Evolutionary conservation across 495 filamentous ascomycete species (phyloP).

Genomic region (Lasiosphaeria miniovina): DNA sequence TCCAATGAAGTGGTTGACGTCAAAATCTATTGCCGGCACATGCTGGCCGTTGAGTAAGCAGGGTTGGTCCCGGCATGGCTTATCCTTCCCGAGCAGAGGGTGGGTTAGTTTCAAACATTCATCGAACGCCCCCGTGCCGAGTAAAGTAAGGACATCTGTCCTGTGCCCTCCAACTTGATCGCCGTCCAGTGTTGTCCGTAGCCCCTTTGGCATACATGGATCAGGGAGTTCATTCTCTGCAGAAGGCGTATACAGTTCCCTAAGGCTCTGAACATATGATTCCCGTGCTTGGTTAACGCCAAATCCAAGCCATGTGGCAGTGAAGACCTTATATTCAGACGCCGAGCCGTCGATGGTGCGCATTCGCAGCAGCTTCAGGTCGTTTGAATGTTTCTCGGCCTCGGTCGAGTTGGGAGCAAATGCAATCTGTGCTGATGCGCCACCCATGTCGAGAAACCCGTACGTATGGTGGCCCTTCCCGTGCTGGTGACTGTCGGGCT

Average conservation of each 20-base stretch:
- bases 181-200: slow-evolving; percentile 66
- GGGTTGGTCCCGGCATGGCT: slow-evolving; percentile 75
- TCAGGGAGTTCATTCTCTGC: slow-evolving; percentile 71
- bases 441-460: slow-evolving; percentile 97
- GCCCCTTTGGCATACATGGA: slow-evolving; percentile 80
- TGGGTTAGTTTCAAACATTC: slow-evolving; percentile 80
- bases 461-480: slow-evolving; percentile 94
- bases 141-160: slow-evolving; percentile 42
- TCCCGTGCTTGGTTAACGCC: slow-evolving; percentile 87
- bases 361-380: slow-evolving; percentile 81
- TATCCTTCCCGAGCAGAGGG: slow-evolving; percentile 86
- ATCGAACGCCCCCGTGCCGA: slow-evolving; percentile 83
- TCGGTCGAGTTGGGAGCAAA: slow-evolving; percentile 95
- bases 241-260: slow-evolving; percentile 53
- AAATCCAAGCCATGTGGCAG: slow-evolving; percentile 94
- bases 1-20: slow-evolving; percentile 96
- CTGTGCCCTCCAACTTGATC: slow-evolving; percentile 35
- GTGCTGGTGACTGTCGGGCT: slow-evolving; percentile 64
- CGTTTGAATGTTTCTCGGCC: slow-evolving; percentile 82
- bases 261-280: slow-evolving; percentile 71
- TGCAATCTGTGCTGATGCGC: slow-evolving; percentile 94
- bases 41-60: slow-evolving; percentile 88
- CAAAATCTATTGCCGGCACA: slow-evolving; percentile 94
- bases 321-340: slow-evolving; percentile 83
- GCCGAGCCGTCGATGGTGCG: slow-evolving; percentile 73